Percentiles rank a stretch among this genome's conserved stretches.
These are phyloP conservation scores for Dothideomycetes sp. DNA, from an alignment of 2,329 filamentous ascomycete genomes.

Conservation along the genomic window DNA sequence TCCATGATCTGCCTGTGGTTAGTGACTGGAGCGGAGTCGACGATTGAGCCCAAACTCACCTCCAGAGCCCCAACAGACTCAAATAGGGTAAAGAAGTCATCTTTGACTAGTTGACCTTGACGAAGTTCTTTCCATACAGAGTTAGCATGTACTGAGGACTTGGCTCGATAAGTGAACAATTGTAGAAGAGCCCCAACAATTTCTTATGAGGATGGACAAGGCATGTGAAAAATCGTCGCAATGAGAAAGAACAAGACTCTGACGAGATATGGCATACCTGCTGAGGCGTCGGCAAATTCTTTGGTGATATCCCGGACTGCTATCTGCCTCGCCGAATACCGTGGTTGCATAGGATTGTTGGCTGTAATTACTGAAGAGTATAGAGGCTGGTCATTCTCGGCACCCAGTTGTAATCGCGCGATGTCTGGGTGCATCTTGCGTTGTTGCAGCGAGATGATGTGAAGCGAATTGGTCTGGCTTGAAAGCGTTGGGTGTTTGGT, in stretches of 20 bases:
- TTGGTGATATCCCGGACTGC: conserved; percentile 26
- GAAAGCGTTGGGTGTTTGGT: conserved; percentile 1
- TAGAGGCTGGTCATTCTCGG: neutral
- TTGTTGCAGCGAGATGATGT: neutral
- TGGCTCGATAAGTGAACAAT: too few relatives aligned
- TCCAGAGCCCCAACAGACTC: conserved; percentile 85
- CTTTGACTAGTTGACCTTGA: conserved; percentile 80
- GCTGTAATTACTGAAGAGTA: neutral
- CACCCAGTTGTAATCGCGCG: conserved; percentile 4
- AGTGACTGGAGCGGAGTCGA: too few relatives aligned
- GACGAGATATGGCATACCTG: conserved; percentile 14
- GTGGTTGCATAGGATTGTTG: neutral
- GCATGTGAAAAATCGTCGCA: neutral
- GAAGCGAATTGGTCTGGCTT: neutral
- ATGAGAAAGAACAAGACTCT: neutral
- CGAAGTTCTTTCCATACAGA: conserved; percentile 50
- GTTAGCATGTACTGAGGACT: too few relatives aligned
- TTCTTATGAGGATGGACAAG: neutral
- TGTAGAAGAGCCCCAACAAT: too few relatives aligned
- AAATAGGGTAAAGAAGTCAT: conserved; percentile 88
- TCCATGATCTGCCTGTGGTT: conserved; percentile 95
- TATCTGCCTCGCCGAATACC: conserved; percentile 1
- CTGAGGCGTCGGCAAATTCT: conserved; percentile 26
- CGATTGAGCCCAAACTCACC: conserved; percentile 29
- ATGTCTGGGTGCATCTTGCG: conserved; percentile 8